Base-by-base conservation (phyloP, 441 rosid genomes). In the Brassica balearica region DNA sequence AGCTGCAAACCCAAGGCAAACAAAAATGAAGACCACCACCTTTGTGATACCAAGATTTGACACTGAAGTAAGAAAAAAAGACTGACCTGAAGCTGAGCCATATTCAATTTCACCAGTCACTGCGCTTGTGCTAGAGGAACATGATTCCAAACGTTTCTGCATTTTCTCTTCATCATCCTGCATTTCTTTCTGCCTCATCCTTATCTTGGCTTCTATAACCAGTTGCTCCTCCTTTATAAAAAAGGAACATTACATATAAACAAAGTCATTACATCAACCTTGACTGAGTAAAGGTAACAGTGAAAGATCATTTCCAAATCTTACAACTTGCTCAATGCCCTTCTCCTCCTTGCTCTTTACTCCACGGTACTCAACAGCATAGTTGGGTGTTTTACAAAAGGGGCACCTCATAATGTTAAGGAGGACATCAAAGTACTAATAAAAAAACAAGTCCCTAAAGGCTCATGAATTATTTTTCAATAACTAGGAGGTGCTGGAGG, bases 291-390 rank as follows among this genome's bases (percentile, higher is more conserved):
- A 25, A 8, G 27, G 69, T 9, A 8, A 74, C 76, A 9, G 60
- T 23, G 0, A 51, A 58, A 6, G 14, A 71, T 67, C 14, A 81
- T 32, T 6, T 12, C 48, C 46, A 48, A 25, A 65, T 8, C 95
- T 90, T 89, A 96, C 98, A 77, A 94, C 85, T 87, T 91, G 98
- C 80, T 96, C 99, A 38, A 88, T 82, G 81, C 99, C 95, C 85
- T 89, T 94, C 82, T 94, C 98, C 88, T 96, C 99, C 86, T 94
- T 94, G 23, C 96, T 69, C 86, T 92, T 96, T 67, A 88, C 91
- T 76, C 99, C 98, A 36, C 94, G 87, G 77, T 85, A 96, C 86
- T 94, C 99, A 58, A 96, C 99, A 34, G 97, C 99, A 82, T 96
- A 96, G 83, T 92, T 94, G 6, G 90, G 80, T 66, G 98, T 94